phyloP scores from a whole-genome alignment of 192 early-diverging fungal species.

The Backusella macrospora region DNA sequence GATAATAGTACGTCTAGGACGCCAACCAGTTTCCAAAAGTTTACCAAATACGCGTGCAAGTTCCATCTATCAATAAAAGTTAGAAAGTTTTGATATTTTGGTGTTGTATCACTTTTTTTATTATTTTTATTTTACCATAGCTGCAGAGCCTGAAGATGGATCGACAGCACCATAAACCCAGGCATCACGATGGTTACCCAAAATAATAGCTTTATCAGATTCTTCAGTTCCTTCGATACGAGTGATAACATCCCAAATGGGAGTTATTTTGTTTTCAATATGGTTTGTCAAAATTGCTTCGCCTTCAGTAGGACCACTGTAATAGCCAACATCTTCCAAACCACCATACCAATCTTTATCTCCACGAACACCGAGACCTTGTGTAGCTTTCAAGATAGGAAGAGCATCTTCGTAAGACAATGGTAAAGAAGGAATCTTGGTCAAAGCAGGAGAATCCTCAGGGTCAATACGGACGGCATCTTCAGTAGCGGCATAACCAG shows the following conservation, averaged over 20 bases:
- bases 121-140: constrained; percentile 41
- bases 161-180: constrained; percentile 73
- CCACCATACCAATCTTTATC: constrained; percentile 56
- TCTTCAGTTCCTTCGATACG: constrained; percentile 62
- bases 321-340: constrained; percentile 56
- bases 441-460: constrained; percentile 40
- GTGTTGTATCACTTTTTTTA: background rate
- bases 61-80: constrained; percentile 42
- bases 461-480: constrained; percentile 56
- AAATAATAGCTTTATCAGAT: constrained; percentile 56
- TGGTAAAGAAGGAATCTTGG: constrained; percentile 67
- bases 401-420: constrained; percentile 64
- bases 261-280: constrained; percentile 53
- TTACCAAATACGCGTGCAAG: constrained; percentile 57
- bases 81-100: background rate
- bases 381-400: constrained; percentile 58
- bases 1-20: constrained; percentile 63
- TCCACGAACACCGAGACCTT: constrained; percentile 45
- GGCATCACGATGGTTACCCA: constrained; percentile 65
- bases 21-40: constrained; percentile 63
- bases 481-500: constrained; percentile 56
- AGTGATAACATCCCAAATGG: constrained; percentile 71
- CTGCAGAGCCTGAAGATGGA: constrained; percentile 63
- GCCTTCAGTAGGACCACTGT: constrained; percentile 59
- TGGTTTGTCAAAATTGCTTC: constrained; percentile 56